phyloP scores from a whole-genome alignment of 768 basidiomycete genomes.

The Boletus subcaerulescens region DNA sequence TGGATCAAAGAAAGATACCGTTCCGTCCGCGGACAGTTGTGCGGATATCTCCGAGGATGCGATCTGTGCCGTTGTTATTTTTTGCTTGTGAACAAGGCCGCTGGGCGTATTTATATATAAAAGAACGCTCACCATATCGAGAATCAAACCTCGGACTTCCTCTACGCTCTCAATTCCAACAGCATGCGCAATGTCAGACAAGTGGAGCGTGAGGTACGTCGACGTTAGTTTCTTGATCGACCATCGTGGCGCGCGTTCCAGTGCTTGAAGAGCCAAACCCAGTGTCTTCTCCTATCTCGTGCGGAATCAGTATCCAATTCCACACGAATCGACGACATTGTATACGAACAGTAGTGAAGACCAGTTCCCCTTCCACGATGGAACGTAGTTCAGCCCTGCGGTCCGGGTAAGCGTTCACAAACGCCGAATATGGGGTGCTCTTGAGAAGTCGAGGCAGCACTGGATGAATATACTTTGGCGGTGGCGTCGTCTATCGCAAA shows the following conservation, averaged over 20 bases:
- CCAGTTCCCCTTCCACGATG: slow-evolving; percentile 52
- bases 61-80: slow-evolving; percentile 45
- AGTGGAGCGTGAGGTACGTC: slow-evolving; percentile 76
- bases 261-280: slow-evolving; percentile 65
- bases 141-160: slow-evolving; percentile 55
- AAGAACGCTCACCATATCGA: slow-evolving; percentile 63
- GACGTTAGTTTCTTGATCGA: slow-evolving; percentile 74
- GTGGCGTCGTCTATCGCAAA: slow-evolving; percentile 31
- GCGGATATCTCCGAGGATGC: slow-evolving; percentile 69
- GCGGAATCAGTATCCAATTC: slow-evolving; percentile 4
- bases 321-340: background rate
- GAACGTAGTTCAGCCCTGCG: slow-evolving; percentile 43
- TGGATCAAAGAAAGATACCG: slow-evolving; percentile 71
- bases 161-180: slow-evolving; percentile 45
- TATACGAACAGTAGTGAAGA: slow-evolving; percentile 51
- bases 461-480: slow-evolving; percentile 74
- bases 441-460: slow-evolving; percentile 61
- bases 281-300: slow-evolving; percentile 60
- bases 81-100: background rate
- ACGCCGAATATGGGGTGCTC: slow-evolving; percentile 57
- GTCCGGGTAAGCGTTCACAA: slow-evolving; percentile 66
- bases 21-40: slow-evolving; percentile 60
- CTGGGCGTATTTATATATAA: no score
- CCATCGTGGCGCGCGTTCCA: slow-evolving; percentile 74
- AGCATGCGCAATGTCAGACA: slow-evolving; percentile 63